These are phyloP conservation scores for Tuctoria greenei DNA, from an alignment of 176 grass and related monocot genomes.

Conservation along the genomic window DNA sequence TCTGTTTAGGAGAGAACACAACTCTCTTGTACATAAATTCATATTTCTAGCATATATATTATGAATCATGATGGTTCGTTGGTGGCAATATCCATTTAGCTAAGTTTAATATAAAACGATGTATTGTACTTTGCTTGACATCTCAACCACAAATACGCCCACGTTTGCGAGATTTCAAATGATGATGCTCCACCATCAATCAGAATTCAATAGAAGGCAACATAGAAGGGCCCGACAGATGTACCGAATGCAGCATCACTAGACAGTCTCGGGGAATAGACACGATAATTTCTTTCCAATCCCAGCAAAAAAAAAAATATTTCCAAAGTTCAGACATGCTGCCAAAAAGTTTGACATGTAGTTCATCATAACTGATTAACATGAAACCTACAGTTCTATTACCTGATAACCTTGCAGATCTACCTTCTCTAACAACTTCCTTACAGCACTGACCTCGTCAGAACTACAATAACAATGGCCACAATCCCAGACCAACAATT, in stretches of 20 bases:
- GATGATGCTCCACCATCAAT: not conserved
- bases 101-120: slow-evolving; percentile 1
- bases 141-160: not conserved
- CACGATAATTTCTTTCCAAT: not conserved
- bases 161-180: not conserved
- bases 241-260: not conserved
- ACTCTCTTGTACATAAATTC: not conserved
- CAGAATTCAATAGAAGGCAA: slow-evolving; percentile 4
- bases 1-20: not conserved
- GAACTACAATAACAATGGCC: slow-evolving; percentile 49
- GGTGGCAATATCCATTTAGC: slow-evolving; percentile 1
- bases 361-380: slow-evolving; percentile 7
- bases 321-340: not conserved
- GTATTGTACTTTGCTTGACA: not conserved
- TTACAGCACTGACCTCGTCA: slow-evolving; percentile 76
- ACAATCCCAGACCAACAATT: slow-evolving; percentile 24
- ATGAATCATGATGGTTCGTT: not conserved
- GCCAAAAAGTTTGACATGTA: not conserved
- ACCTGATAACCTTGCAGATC: slow-evolving; percentile 94
- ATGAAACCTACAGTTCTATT: slow-evolving; percentile 14
- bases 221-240: not conserved
- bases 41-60: not conserved
- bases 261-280: too few relatives aligned
- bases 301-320: not conserved
- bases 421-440: slow-evolving; percentile 72